Percentiles rank a stretch among this genome's conserved stretches.
Conservation (phyloP, 768 basidiomycete genomes). For the Dioszegia crocea region DNA sequence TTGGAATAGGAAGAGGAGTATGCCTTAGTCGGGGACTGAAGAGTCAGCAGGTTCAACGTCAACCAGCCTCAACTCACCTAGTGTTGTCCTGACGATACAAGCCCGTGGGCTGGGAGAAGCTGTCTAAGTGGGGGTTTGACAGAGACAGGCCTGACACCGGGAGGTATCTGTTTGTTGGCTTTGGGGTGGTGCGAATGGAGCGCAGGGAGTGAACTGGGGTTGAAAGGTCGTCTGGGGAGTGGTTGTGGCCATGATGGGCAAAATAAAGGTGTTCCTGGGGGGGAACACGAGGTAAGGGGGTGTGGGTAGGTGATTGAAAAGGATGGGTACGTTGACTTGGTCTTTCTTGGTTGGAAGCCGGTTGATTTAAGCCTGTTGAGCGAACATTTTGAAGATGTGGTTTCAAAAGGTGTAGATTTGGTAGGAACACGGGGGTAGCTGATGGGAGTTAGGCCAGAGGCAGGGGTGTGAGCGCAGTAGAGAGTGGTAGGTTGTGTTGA, state of each 20-base stretch:
- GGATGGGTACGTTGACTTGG: conserved; percentile 5
- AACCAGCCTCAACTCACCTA: conserved; percentile 12
- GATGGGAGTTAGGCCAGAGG: conserved; percentile 9
- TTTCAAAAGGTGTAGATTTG: not conserved
- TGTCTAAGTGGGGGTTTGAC: conserved; percentile 23
- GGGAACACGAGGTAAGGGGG: conserved; percentile 10
- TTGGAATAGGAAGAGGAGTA: conserved; percentile 1
- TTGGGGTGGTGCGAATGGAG: conserved; percentile 5
- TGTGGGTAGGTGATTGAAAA: conserved; percentile 14
- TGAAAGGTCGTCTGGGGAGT: conserved; percentile 3
- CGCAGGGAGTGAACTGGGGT: conserved; percentile 5
- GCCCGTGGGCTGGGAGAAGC: conserved; percentile 17
- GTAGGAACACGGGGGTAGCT: conserved; percentile 4
- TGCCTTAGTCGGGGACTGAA: not conserved
- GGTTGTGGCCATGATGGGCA: conserved; percentile 33
- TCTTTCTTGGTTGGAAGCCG: conserved; percentile 4
- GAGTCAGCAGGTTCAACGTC: not conserved
- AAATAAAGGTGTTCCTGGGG: conserved; percentile 15
- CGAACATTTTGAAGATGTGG: conserved; percentile 13
- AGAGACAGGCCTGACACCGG: conserved; percentile 25
- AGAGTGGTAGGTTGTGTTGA: not conserved
- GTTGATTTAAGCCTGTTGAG: conserved; percentile 10
- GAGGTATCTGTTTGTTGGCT: conserved; percentile 17
- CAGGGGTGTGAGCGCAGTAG: not conserved
- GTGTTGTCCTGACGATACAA: conserved; percentile 8